A percentile compares a stretch with the other conserved stretches of the same genome.
Evolutionary conservation across 768 basidiomycete species (phyloP).

Genomic region (Mycena alexandri): DNA sequence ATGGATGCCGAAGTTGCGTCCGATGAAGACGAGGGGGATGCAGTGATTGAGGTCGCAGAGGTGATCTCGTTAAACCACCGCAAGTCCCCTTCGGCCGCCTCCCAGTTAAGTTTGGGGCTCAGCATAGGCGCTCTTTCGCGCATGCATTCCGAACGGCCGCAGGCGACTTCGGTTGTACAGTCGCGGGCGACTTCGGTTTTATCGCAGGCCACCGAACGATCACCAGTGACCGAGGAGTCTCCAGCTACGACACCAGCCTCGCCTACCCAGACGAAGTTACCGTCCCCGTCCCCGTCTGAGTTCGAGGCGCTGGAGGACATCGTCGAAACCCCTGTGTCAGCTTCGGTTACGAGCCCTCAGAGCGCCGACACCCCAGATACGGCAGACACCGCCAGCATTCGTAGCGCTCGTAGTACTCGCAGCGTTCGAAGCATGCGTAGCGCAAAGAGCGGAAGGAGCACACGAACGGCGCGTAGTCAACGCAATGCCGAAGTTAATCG

Average conservation of each 20-base stretch:
- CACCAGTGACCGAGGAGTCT: background rate
- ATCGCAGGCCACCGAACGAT: background rate
- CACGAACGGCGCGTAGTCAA: slow-evolving; percentile 40
- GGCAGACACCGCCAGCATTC: slow-evolving; percentile 50
- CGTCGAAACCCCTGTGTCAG: background rate
- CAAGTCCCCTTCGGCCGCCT: slow-evolving; percentile 40
- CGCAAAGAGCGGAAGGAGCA: slow-evolving; percentile 51
- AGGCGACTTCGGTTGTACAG: slow-evolving; percentile 3
- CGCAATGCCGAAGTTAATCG: slow-evolving; percentile 44
- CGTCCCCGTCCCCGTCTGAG: slow-evolving; percentile 29
- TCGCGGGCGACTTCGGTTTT: slow-evolving; percentile 11
- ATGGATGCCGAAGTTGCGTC: slow-evolving; percentile 54
- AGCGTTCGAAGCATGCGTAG: slow-evolving; percentile 53
- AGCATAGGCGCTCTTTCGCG: slow-evolving; percentile 32
- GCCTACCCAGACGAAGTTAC: slow-evolving; percentile 28
- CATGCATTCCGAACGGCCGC: slow-evolving; percentile 27
- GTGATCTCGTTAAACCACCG: slow-evolving; percentile 53
- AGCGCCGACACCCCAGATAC: background rate
- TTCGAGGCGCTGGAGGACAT: background rate
- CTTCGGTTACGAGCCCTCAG: background rate
- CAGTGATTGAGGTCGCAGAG: slow-evolving; percentile 62
- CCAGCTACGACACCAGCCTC: slow-evolving; percentile 6
- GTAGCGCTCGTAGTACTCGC: slow-evolving; percentile 42
- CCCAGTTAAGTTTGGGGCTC: slow-evolving; percentile 11
- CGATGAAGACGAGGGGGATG: slow-evolving; percentile 46